Evolutionary conservation across 2,329 filamentous ascomycete species (phyloP).

Genomic region (Dendrostoma leiphaemia): DNA sequence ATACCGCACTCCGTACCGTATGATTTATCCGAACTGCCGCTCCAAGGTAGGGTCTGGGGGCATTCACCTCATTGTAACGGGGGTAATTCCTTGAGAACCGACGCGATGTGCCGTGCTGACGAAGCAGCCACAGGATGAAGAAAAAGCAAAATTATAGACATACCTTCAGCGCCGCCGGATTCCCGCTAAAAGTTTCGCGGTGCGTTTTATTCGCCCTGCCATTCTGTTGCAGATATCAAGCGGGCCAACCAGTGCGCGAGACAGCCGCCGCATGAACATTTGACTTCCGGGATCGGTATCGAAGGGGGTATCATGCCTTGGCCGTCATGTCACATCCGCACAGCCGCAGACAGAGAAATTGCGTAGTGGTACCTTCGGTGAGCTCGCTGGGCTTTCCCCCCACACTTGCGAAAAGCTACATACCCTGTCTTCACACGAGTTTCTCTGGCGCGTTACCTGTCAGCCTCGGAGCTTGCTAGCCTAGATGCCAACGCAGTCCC

Average conservation of each 20-base stretch:
- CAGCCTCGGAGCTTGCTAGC: conserved; percentile 1
- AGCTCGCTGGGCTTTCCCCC: not conserved
- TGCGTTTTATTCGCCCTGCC: not conserved
- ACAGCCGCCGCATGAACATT: conserved; percentile 2
- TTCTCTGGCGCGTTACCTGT: not conserved
- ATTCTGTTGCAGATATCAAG: not conserved
- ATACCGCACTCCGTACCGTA: not conserved
- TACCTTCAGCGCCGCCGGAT: not conserved
- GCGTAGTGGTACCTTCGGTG: not conserved
- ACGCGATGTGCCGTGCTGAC: not conserved
- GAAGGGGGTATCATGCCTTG: not conserved
- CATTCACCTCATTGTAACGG: not conserved
- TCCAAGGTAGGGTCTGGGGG: not conserved
- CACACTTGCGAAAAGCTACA: not conserved
- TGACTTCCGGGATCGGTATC: not conserved
- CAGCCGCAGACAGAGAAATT: not conserved
- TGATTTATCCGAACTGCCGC: not conserved
- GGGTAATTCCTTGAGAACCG: not conserved
- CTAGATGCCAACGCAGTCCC: too few relatives aligned
- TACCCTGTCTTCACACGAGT: not conserved
- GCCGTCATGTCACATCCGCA: not conserved
- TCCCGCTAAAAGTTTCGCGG: not conserved
- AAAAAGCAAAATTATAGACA: not conserved
- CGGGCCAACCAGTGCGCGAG: conserved; percentile 3
- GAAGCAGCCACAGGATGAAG: not conserved